Conservation (phyloP, 306 rosid genomes). For the Corylus avellana region DNA sequence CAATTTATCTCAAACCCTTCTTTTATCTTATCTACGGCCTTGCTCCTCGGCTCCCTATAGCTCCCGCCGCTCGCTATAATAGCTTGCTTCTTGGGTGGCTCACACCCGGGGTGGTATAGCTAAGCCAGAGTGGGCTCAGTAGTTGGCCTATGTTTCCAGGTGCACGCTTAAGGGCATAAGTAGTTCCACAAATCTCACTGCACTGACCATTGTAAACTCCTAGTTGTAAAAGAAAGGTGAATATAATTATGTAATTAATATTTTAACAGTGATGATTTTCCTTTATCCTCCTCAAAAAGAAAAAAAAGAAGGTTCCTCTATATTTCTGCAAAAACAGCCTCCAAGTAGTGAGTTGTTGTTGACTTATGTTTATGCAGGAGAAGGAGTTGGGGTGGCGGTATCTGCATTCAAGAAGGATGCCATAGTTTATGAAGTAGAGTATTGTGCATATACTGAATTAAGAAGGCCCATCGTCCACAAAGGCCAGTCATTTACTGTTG, state of each 20-base stretch:
- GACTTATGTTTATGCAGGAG: constrained; percentile 48
- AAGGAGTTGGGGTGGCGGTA: constrained; percentile 78
- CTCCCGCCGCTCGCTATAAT: not conserved
- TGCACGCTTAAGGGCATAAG: not conserved
- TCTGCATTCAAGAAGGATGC: constrained; percentile 48
- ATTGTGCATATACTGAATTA: constrained; percentile 71
- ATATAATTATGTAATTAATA: not conserved
- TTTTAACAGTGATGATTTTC: not conserved
- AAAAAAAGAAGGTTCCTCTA: not conserved
- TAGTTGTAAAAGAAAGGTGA: not conserved
- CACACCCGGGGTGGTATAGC: constrained; percentile 1
- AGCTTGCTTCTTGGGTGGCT: constrained; percentile 7
- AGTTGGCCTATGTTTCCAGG: not conserved
- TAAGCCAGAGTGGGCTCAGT: not conserved
- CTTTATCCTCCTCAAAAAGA: not conserved
- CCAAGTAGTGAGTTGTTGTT: constrained; percentile 9
- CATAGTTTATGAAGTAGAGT: constrained; percentile 54
- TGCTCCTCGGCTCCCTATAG: not conserved
- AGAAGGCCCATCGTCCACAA: constrained; percentile 56
- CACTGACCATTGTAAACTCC: not conserved
- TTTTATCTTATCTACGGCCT: too few relatives aligned
- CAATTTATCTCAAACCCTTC: too few relatives aligned
- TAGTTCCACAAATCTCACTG: not conserved
- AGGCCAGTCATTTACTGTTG: constrained; percentile 42
- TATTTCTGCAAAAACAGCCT: not conserved